Base-by-base conservation (phyloP, 2,329 filamentous ascomycete species). In the Colletotrichum phormii region DNA sequence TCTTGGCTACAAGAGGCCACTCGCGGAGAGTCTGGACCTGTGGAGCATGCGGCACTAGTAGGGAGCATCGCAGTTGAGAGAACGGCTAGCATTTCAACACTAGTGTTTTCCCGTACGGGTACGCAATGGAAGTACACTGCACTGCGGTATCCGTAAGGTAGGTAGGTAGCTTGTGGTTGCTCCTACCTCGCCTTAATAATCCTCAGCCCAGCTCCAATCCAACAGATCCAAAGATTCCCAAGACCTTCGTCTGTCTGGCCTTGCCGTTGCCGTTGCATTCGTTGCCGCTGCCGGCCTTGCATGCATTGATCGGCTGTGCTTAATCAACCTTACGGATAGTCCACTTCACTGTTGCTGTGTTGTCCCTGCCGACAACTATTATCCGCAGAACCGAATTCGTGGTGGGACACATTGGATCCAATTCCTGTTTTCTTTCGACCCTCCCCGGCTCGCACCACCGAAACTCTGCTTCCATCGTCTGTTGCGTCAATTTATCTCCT, bases 31-130 rank as follows among this genome's bases (percentile, higher is more conserved):
- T 53, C 69, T 68, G 69, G 58, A 42, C 64, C 64, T 37, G 69
- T 72, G 69, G 69, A 63, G 58, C 69, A 63, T 42, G 24, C 64
- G 58, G 64, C 69, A 72, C 69, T 72, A 68, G 51, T 54, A 54
- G 46, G 31, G 64, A 64, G 31, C 22, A 62, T 62, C 59, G 60
- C 60, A 62, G 31, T 60, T 37, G 59, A 37, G 22, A 46, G 15
- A 18, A 61, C 59, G 24, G 59, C 37, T 61, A 49, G 24, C 53
- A 60, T 18, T 42, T 54, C 42, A 55, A 51, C 63, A 42, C 51
- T 54, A 70, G 35, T 68, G 33, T 51, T 4, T 51, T 51, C 60
- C 49, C 59, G 66, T 46, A 49, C 51, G 51, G 46, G 53, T 51
- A 64, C 59, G 37, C 37, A 42, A 42, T 42, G 15, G 37, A 42